Percentiles rank a stretch among this genome's conserved stretches.
Evolutionary conservation across 305 asterid genomes (phyloP).

Genomic region (Stenogyne calaminthoides): DNA sequence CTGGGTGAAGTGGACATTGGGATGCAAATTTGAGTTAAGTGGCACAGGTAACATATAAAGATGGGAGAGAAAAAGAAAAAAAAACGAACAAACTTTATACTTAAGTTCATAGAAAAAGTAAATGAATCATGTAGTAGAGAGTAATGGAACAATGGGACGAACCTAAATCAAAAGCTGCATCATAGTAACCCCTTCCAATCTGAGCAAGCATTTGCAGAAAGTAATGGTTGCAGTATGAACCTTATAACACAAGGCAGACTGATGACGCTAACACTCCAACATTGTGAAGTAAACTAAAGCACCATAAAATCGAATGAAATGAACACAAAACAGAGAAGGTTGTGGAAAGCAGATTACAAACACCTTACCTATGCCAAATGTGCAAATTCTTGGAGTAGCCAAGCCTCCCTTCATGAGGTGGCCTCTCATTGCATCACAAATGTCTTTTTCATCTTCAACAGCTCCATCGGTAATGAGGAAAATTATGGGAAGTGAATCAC

Average conservation of each 20-base stretch:
- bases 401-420: conserved; percentile 53
- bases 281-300: neutral
- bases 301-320: conserved; percentile 5
- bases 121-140: conserved; percentile 4
- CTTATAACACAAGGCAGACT: conserved; percentile 37
- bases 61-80: neutral
- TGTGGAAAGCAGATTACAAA: conserved; percentile 1
- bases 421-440: conserved; percentile 54
- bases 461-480: conserved; percentile 88
- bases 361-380: conserved; percentile 79
- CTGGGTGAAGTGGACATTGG: conserved; percentile 42
- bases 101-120: neutral
- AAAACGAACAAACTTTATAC: neutral
- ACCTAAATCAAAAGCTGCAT: conserved; percentile 78
- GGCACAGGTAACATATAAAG: neutral
- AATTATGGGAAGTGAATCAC: conserved; percentile 53
- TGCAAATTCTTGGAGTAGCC: conserved; percentile 70
- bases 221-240: conserved; percentile 82
- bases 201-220: conserved; percentile 91
- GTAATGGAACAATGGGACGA: conserved; percentile 28
- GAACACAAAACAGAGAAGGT: conserved; percentile 1
- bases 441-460: conserved; percentile 81
- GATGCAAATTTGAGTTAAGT: conserved; percentile 1
- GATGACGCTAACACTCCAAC: conserved; percentile 13
- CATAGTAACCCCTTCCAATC: conserved; percentile 80